These are phyloP conservation scores for Kokia cookei DNA, from an alignment of 441 rosid genomes.

Conservation along the genomic window DNA sequence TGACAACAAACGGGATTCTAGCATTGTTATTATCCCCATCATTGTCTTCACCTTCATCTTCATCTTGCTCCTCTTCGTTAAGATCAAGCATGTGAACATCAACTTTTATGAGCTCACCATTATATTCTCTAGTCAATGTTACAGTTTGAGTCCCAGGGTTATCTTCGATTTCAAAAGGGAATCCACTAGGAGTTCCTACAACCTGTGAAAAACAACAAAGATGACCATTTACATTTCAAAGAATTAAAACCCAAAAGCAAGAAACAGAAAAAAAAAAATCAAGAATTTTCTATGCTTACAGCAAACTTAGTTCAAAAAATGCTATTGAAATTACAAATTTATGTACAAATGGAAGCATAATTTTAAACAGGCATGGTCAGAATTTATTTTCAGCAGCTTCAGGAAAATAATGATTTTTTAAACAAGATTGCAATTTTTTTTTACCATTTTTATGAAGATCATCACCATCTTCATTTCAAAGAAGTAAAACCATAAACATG, in stretches of 20 bases:
- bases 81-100: constrained; percentile 87
- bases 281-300: neutral
- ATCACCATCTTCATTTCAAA: neutral
- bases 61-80: constrained; percentile 36
- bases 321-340: neutral
- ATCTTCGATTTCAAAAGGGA: constrained; percentile 76
- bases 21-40: constrained; percentile 36
- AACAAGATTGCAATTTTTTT: neutral
- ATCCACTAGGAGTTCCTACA: constrained; percentile 51
- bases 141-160: constrained; percentile 51
- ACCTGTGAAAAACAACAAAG: constrained; percentile 24
- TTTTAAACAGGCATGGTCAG: neutral
- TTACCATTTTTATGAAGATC: too few species aligned
- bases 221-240: neutral
- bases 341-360: neutral
- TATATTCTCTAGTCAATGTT: constrained; percentile 50
- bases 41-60: constrained; percentile 17
- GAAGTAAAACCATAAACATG: neutral
- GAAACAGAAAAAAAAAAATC: neutral
- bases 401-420: neutral
- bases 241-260: neutral
- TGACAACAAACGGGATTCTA: constrained; percentile 60
- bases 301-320: neutral
- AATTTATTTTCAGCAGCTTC: neutral
- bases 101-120: constrained; percentile 63